phyloP scores from a whole-genome alignment of 805 yeast species.

The Ogataea naganishii region DNA sequence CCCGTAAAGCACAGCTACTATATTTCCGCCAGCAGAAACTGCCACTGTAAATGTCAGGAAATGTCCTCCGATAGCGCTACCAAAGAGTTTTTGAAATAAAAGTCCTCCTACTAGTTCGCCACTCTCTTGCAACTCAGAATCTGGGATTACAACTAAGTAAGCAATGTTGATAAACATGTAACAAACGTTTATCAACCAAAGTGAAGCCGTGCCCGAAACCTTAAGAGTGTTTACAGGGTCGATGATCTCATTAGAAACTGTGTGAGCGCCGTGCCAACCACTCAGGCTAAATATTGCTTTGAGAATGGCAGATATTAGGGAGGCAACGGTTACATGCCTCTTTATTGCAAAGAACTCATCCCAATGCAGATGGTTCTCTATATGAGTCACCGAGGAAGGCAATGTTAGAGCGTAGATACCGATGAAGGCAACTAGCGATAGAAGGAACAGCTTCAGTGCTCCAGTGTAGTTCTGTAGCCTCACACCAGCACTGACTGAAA shows the following conservation, averaged over 20 bases:
- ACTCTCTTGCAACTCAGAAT: constrained; percentile 32
- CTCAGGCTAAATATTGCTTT: constrained; percentile 42
- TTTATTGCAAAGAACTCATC: constrained; percentile 20
- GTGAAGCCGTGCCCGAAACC: constrained; percentile 45
- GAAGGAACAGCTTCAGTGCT: constrained; percentile 44
- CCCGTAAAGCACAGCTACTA: constrained; percentile 44
- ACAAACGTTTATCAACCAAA: constrained; percentile 32
- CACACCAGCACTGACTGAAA: constrained; percentile 53
- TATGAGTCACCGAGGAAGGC: constrained; percentile 36
- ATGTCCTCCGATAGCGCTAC: constrained; percentile 36
- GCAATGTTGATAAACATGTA: constrained; percentile 41
- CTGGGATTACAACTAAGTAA: constrained; percentile 42
- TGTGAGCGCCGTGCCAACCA: constrained; percentile 51
- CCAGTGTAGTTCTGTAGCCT: constrained; percentile 57
- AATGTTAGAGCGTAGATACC: constrained; percentile 49
- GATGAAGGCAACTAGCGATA: constrained; percentile 44
- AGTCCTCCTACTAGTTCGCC: constrained; percentile 45
- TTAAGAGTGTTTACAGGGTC: constrained; percentile 42
- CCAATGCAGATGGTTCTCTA: constrained; percentile 32
- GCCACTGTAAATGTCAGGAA: constrained; percentile 42
- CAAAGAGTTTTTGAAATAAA: constrained; percentile 42
- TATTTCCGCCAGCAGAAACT: constrained; percentile 46
- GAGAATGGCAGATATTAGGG: constrained; percentile 40
- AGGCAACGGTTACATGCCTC: constrained; percentile 26
- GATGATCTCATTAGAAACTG: constrained; percentile 44